Base-by-base conservation (phyloP, 2,329 filamentous ascomycete species). In the Verticillium alfalfae region DNA sequence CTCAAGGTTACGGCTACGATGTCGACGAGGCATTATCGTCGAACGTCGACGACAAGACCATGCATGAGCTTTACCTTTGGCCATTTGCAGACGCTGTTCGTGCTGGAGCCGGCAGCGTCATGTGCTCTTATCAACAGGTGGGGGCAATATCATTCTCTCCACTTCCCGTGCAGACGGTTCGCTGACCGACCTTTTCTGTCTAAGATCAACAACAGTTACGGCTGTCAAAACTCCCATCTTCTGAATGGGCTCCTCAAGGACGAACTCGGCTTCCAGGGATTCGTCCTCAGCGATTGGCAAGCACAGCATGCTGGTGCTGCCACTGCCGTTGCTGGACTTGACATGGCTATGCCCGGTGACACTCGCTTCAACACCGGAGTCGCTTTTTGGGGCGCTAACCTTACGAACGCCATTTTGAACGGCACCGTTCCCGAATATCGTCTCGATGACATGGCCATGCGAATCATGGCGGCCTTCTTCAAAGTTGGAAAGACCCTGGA, bases 311-410 rank as follows among this genome's bases (percentile, higher is more conserved):
- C 85, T 3, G 89, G 89, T 65, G 87, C 84, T 5, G 78, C 85
- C 34, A 84, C 82, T 39, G 88, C 90, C 2, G 79, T 86, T 41
- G 89, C 90, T 26, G 92, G 91, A 45, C 79, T 95, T 31, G 92
- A 96, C 73, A 93, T 95, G 90, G 83, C 84, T n/a, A 95, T 95
- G 92, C 90, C 90, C 1, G 91, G 92, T 60, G 94, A 97, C 71
- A 90, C 90, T 1, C 66, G 77, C 22, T 96, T 97, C 77, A 86
- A 90, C 73, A 86, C 84, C 4, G 90, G 90, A 7, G 74, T 76
- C 58, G 89, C 88, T 18, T 96, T 82, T 80, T 97, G 91, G 90
- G 94, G 94, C 10, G 79, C 88, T 34, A 98, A 98, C 75, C 75
- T 98, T 67, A 97, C 94, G 2, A 79, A 96, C 57, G 91, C 91